phyloP scores from a whole-genome alignment of 495 filamentous ascomycete genomes.

The Sabuloglossum arenarium region DNA sequence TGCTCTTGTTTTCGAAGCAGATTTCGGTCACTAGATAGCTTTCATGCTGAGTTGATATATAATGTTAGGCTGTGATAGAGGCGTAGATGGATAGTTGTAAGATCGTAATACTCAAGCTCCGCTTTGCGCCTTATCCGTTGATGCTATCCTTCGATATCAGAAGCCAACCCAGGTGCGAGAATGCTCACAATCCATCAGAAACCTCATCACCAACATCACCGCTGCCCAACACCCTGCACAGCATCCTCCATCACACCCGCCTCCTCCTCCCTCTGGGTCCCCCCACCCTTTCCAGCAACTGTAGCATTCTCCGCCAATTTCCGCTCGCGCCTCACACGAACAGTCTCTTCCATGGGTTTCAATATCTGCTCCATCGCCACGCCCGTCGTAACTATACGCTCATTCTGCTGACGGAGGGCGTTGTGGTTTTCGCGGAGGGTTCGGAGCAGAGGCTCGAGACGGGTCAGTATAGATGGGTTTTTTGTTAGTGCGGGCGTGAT shows the following conservation, averaged over 20 bases:
- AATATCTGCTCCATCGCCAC: slow-evolving; percentile 12
- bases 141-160: background rate
- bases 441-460: slow-evolving; percentile 10
- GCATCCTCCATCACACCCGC: background rate
- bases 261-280: background rate
- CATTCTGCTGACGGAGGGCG: slow-evolving; percentile 11
- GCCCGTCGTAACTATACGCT: slow-evolving; percentile 10
- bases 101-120: background rate
- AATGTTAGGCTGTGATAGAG: too few species aligned
- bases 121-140: background rate
- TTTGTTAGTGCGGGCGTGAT: background rate
- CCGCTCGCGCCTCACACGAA: slow-evolving; percentile 12
- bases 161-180: background rate
- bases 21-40: background rate
- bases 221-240: background rate
- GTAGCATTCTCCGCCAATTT: slow-evolving; percentile 7
- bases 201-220: background rate
- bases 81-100: too few species aligned
- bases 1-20: background rate
- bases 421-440: slow-evolving; percentile 11
- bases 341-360: slow-evolving; percentile 13
- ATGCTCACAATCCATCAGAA: background rate
- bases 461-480: slow-evolving; percentile 7
- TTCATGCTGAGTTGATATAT: too few species aligned
- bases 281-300: background rate